These are phyloP conservation scores for Chytriomyces sp. DNA, from an alignment of 192 early-diverging fungal genomes.

Conservation along the genomic window DNA sequence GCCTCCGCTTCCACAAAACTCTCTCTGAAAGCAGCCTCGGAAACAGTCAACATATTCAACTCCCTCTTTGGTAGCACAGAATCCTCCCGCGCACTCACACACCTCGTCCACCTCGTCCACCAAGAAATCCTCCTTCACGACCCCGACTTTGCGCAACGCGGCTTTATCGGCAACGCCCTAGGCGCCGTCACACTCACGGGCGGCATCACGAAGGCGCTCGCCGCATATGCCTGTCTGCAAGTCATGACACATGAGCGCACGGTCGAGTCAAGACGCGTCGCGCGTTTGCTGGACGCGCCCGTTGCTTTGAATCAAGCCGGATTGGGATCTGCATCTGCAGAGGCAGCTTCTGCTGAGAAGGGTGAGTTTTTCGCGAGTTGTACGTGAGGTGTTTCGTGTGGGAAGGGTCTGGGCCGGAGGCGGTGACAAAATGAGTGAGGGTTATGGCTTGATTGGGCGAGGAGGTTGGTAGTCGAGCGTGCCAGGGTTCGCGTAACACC, in stretches of 20 bases:
- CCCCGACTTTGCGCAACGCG: slow-evolving; percentile 6
- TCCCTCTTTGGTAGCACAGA: slow-evolving; percentile 94
- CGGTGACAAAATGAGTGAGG: no score
- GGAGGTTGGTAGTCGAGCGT: no score
- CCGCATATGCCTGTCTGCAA: slow-evolving; percentile 81
- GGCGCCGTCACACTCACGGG: slow-evolving; percentile 70
- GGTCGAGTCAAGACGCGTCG: slow-evolving; percentile 46
- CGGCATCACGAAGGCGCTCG: slow-evolving; percentile 79
- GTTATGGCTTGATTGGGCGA: no score
- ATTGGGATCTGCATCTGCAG: neutral
- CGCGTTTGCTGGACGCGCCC: slow-evolving; percentile 34
- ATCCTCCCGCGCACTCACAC: slow-evolving; percentile 84
- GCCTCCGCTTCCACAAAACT: slow-evolving; percentile 67
- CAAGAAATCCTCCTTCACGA: slow-evolving; percentile 64
- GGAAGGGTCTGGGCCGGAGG: no score
- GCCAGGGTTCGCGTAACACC: no score
- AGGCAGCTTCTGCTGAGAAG: no score
- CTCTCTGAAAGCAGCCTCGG: slow-evolving; percentile 72
- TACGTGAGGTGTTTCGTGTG: no score
- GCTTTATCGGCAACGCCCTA: slow-evolving; percentile 46
- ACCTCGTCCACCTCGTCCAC: slow-evolving; percentile 78
- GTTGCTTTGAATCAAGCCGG: neutral
- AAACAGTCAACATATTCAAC: slow-evolving; percentile 85
- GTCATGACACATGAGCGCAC: slow-evolving; percentile 72
- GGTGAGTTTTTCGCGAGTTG: no score